phyloP scores from a whole-genome alignment of 495 filamentous ascomycete genomes.

The Cercophora sp. region DNA sequence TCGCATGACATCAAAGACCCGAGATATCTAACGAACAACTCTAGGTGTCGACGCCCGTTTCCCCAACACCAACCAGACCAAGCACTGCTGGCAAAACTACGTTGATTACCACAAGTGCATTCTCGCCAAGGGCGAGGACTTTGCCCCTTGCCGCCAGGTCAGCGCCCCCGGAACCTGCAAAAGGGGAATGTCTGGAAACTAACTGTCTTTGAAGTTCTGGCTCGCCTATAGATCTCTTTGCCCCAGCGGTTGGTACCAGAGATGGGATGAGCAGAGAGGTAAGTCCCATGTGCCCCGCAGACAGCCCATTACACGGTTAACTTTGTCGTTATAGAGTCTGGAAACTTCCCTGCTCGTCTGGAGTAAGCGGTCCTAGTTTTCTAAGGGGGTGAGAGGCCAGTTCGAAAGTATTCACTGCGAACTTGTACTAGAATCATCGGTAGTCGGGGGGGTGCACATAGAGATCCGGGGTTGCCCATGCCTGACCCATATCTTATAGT shows the following conservation, averaged over 20 bases:
- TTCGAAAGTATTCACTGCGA: slow-evolving; percentile 5
- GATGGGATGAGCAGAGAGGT: slow-evolving; percentile 98
- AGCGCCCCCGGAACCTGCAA: too few species aligned
- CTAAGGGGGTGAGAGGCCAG: slow-evolving; percentile 6
- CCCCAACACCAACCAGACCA: slow-evolving; percentile 93
- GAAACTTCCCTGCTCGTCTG: slow-evolving; percentile 79
- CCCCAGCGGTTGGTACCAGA: slow-evolving; percentile 87
- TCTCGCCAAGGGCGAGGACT: slow-evolving; percentile 97
- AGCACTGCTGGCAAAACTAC: slow-evolving; percentile 98
- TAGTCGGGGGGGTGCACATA: slow-evolving; percentile 29
- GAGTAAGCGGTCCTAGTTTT: slow-evolving; percentile 39
- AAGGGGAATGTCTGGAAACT: too few species aligned
- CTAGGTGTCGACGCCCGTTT: slow-evolving; percentile 97
- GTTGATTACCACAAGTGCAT: slow-evolving; percentile 99
- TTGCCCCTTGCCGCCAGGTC: slow-evolving; percentile 94
- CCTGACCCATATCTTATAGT: too few species aligned
- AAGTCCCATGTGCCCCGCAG: too few species aligned
- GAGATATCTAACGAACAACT: slow-evolving; percentile 8
- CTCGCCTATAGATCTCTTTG: slow-evolving; percentile 94
- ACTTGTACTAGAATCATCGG: slow-evolving; percentile 22
- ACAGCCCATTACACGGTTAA: too few species aligned
- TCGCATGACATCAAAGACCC: too few species aligned
- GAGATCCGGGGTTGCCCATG: slow-evolving; percentile 14
- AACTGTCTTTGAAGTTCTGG: slow-evolving; percentile 89
- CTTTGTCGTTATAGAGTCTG: slow-evolving; percentile 75